Percentiles rank a stretch among this genome's conserved stretches.
These are phyloP conservation scores for Vanderwaltozyma tropicalis DNA, from an alignment of 805 yeast genomes.

Conservation along the genomic window DNA sequence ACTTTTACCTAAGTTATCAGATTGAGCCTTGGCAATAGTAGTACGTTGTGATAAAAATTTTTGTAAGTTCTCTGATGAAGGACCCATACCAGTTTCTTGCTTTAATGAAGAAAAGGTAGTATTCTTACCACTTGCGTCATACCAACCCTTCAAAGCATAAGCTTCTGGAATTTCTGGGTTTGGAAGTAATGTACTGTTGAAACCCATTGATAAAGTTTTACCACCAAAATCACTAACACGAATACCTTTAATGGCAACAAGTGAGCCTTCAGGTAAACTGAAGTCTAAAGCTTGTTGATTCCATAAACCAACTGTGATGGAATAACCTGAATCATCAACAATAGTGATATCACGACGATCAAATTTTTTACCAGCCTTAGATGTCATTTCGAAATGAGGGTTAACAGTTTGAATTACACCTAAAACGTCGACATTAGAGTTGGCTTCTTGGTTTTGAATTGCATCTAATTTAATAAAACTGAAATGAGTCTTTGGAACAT, in stretches of 20 bases:
- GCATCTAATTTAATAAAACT: constrained; percentile 62
- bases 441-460: constrained; percentile 57
- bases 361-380: constrained; percentile 85
- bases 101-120: constrained; percentile 54
- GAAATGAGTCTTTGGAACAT: constrained; percentile 71
- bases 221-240: constrained; percentile 85
- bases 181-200: constrained; percentile 60
- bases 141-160: constrained; percentile 88
- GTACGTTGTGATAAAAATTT: constrained; percentile 47
- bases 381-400: constrained; percentile 66
- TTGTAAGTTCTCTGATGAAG: constrained; percentile 27
- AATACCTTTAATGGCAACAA: constrained; percentile 87
- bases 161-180: constrained; percentile 90
- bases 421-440: constrained; percentile 70
- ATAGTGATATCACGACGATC: constrained; percentile 82
- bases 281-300: constrained; percentile 78
- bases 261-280: constrained; percentile 59
- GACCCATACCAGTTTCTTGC: constrained; percentile 35
- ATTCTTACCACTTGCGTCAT: constrained; percentile 62
- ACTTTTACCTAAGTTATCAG: constrained; percentile 56
- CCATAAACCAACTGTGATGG: constrained; percentile 81
- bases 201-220: constrained; percentile 69
- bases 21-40: constrained; percentile 54
- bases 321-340: constrained; percentile 75
- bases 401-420: constrained; percentile 75